Evolutionary conservation across 2,329 filamentous ascomycete species (phyloP), one percentile per base, ranked within the genome.

Genomic region (Colletotrichum tropicicola): DNA sequence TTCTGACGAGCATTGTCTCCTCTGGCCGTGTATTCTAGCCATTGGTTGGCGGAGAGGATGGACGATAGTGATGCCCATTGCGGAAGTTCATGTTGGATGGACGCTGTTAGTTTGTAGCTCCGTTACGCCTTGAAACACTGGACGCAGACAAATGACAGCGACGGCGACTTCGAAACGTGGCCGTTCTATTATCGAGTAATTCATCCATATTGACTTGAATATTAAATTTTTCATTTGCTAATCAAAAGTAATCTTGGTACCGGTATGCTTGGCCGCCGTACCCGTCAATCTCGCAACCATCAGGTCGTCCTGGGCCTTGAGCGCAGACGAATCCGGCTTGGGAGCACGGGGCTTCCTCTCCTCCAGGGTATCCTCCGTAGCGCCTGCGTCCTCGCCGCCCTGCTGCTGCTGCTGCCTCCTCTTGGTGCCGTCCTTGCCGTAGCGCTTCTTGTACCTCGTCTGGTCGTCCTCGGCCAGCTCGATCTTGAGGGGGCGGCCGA

Each of bases 381-480:
- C 54, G 5, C 65, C 21, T 75, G 69, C 68, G 52, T 71, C 71
- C 51, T 66, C 69, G 44, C 71, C 72, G 32, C 32, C 32, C 32
- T 35, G 8, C 10, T 35, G 8, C 67, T 71, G 62, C 66, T 62
- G 75, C 69, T 52, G 59, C 68, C 70, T 77, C 37, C 49, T 78
- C 68, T 79, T 80, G 19, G 81, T 83, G 30, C 84, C 86, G 41
- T 90, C 90, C 77, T 94, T 95, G 68, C 93, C 92, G 74, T 92
- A 98, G 2, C 96, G 89, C 84, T 98, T 99, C 83, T 95, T 95
- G 79, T 99, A 99, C 62, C 96, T 84, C 32, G 89, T 88, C 70
- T 93, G 89, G 63, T 94, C 89, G 77, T 98, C 96, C 80, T 99
- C 96, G 19, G 96, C 96, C 72, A 95, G 94, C 77, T 99, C 95